Evolutionary conservation across 148 eudicot species (phyloP).

Genomic region (Arbutus unedo): DNA sequence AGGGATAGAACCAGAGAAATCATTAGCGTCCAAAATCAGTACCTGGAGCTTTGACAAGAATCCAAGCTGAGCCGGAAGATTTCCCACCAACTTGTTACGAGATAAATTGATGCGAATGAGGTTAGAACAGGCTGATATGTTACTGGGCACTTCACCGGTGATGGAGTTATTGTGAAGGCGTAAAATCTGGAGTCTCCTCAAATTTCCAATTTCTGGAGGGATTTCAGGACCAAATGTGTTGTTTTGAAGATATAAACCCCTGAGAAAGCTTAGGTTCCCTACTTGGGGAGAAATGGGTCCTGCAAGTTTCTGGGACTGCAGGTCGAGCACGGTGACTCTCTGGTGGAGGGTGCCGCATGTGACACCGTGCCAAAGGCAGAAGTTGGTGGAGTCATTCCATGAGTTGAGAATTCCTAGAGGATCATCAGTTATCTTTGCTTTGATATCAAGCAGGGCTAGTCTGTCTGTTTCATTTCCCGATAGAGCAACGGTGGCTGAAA

Average conservation of each 20-base stretch:
- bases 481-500: background rate
- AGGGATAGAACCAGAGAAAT: background rate
- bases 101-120: background rate
- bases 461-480: slow-evolving; percentile 15
- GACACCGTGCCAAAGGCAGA: slow-evolving; percentile 19
- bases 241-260: background rate
- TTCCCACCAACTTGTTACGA: background rate
- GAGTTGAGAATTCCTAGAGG: slow-evolving; percentile 1
- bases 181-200: slow-evolving; percentile 1
- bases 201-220: slow-evolving; percentile 3
- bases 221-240: slow-evolving; percentile 10
- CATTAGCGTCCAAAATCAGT: background rate
- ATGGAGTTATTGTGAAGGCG: slow-evolving; percentile 11
- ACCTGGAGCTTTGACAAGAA: background rate
- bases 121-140: background rate
- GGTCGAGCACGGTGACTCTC: slow-evolving; percentile 7
- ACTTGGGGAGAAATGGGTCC: slow-evolving; percentile 10
- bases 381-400: slow-evolving; percentile 13
- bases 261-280: slow-evolving; percentile 17
- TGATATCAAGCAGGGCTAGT: slow-evolving; percentile 12
- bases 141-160: background rate
- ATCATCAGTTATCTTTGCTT: background rate
- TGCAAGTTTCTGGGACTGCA: background rate
- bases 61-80: slow-evolving; percentile 10
- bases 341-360: background rate